Evolutionary conservation across 2,329 filamentous ascomycete genomes (phyloP).

Genomic region (Ceratocystis albifundus): DNA sequence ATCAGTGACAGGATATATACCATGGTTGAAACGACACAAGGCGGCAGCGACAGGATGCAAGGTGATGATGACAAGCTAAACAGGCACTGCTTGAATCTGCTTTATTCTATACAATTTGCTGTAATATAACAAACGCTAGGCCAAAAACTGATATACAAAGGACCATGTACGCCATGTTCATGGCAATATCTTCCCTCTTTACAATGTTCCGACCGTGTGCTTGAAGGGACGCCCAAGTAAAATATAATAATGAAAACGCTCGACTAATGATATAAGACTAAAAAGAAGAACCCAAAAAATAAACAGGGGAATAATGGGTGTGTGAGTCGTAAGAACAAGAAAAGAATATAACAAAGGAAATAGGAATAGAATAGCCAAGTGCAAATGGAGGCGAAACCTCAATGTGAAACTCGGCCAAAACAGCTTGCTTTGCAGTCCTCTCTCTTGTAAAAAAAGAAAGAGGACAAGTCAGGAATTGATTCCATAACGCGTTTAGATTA

Average conservation of each 20-base stretch:
- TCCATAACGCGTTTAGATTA: background rate
- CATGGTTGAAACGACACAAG: background rate
- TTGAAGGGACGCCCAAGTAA: background rate
- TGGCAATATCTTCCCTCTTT: too few species aligned
- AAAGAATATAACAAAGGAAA: slow-evolving; percentile 10
- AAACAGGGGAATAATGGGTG: slow-evolving; percentile 10
- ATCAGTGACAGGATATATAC: background rate
- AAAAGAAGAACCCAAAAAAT: slow-evolving; percentile 13
- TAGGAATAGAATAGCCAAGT: background rate
- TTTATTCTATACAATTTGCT: slow-evolving; percentile 3
- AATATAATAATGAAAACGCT: slow-evolving; percentile 10
- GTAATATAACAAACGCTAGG: background rate
- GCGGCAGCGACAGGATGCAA: background rate
- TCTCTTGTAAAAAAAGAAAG: slow-evolving; percentile 14
- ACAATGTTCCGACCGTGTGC: too few species aligned
- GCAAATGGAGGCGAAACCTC: background rate
- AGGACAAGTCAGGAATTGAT: background rate
- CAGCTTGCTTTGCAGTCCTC: background rate
- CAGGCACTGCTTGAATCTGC: background rate
- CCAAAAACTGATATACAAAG: background rate
- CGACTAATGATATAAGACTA: background rate
- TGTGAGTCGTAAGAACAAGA: slow-evolving; percentile 7
- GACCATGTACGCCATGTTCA: background rate
- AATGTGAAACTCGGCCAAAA: background rate
- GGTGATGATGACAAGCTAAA: background rate